A percentile compares a stretch with the other conserved stretches of the same genome.
These are phyloP conservation scores for Azolla pinnata DNA, from an alignment of 75 land plant genomes.

Conservation along the genomic window DNA sequence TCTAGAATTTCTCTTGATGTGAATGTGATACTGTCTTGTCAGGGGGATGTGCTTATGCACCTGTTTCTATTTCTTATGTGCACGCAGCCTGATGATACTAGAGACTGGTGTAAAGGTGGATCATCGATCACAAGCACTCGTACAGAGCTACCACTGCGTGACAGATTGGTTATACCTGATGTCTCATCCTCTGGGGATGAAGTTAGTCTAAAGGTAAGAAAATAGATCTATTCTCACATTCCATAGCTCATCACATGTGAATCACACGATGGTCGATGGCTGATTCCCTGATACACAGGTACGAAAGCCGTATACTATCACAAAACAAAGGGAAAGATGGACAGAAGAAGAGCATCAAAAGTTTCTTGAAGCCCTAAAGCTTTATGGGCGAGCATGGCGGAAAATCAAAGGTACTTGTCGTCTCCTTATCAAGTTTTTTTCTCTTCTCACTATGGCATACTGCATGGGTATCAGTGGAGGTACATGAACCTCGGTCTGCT, in stretches of 20 bases:
- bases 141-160: too few species aligned
- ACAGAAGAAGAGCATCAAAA: slow-evolving; percentile 72
- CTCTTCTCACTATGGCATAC: too few species aligned
- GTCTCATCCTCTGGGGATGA: slow-evolving; percentile 2
- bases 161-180: neutral
- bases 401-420: slow-evolving; percentile 47
- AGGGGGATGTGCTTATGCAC: too few species aligned
- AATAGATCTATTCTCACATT: neutral
- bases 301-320: slow-evolving; percentile 73
- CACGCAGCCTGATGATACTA: too few species aligned
- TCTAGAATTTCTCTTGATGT: too few species aligned
- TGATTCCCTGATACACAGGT: slow-evolving; percentile 22
- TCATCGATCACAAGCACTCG: too few species aligned
- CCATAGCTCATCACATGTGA: neutral
- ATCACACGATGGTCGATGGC: neutral
- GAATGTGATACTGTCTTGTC: too few species aligned
- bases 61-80: too few species aligned
- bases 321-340: slow-evolving; percentile 75
- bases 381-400: slow-evolving; percentile 70
- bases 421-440: too few species aligned
- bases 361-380: slow-evolving; percentile 67
- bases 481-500: too few species aligned
- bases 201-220: neutral
- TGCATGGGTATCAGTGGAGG: too few species aligned
- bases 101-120: too few species aligned